Percentiles rank a stretch among this genome's conserved stretches.
Evolutionary conservation across 306 rosid species (phyloP).

Genomic region (Castanea crenata): DNA sequence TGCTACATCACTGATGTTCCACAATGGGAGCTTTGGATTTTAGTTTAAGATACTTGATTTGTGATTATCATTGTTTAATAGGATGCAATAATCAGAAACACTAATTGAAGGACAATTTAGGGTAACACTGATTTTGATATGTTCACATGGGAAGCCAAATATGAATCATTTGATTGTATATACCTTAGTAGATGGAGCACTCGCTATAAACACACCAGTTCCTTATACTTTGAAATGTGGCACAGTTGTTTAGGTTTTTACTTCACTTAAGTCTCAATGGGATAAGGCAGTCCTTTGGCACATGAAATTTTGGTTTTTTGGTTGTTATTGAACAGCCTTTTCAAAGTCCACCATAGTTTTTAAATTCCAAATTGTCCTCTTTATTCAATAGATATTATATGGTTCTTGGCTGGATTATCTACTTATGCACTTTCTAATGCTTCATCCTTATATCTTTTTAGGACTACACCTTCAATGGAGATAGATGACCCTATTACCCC

Average conservation of each 20-base stretch:
- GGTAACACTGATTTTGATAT: background rate
- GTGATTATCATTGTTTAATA: background rate
- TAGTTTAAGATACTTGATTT: background rate
- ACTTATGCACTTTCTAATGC: slow-evolving; percentile 9
- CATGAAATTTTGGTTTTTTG: background rate
- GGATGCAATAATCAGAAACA: background rate
- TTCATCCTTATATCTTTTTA: slow-evolving; percentile 17
- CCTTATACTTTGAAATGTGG: background rate
- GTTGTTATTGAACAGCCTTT: background rate
- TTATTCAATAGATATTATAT: background rate
- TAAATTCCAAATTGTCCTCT: background rate
- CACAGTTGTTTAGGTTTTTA: background rate
- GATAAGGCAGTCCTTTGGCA: background rate
- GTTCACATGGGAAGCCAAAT: background rate
- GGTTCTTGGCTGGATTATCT: background rate
- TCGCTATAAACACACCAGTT: background rate
- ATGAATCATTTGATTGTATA: background rate
- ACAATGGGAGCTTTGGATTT: background rate
- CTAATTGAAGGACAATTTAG: background rate
- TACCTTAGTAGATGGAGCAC: background rate
- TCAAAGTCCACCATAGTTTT: background rate
- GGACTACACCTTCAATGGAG: slow-evolving; percentile 41
- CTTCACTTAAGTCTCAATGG: background rate
- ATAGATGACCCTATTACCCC: slow-evolving; percentile 30
- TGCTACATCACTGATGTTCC: background rate